Conservation (phyloP, 2,329 filamentous ascomycete genomes). For the Fusarium staphyleae region DNA sequence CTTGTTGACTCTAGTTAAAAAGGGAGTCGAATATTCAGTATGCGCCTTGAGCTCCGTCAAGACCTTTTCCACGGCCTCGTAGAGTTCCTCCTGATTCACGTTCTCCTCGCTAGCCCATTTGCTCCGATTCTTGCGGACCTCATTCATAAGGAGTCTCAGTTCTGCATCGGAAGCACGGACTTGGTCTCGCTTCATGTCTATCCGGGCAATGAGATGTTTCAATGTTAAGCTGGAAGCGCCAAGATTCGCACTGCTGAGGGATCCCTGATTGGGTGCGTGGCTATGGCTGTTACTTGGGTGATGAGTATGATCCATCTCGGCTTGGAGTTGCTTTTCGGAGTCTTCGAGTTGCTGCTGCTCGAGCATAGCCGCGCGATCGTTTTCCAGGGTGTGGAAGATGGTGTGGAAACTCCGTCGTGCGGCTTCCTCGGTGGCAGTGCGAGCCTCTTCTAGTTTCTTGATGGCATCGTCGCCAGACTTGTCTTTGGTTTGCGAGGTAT, state of each 20-base stretch:
- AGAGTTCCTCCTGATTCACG: slow-evolving; percentile 95
- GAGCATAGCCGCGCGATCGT: slow-evolving; percentile 93
- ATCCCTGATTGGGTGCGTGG: slow-evolving; percentile 76
- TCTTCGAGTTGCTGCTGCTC: slow-evolving; percentile 98
- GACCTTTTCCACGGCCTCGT: slow-evolving; percentile 96
- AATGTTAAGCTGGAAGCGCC: slow-evolving; percentile 94
- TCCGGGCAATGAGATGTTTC: slow-evolving; percentile 95
- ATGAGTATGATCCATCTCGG: slow-evolving; percentile 81
- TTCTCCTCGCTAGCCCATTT: slow-evolving; percentile 99
- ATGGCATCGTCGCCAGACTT: slow-evolving; percentile 87
- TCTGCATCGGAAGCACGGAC: slow-evolving; percentile 94
- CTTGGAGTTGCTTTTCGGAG: slow-evolving; percentile 93
- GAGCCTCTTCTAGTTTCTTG: slow-evolving; percentile 90
- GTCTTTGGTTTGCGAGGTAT: slow-evolving; percentile 58
- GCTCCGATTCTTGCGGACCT: slow-evolving; percentile 96
- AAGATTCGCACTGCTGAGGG: slow-evolving; percentile 90
- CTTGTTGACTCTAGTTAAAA: slow-evolving; percentile 93
- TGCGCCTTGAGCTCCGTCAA: slow-evolving; percentile 96
- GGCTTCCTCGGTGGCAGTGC: slow-evolving; percentile 87
- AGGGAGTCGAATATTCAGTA: slow-evolving; percentile 96
- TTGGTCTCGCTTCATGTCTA: slow-evolving; percentile 89
- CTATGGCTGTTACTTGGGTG: slow-evolving; percentile 58
- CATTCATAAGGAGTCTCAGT: slow-evolving; percentile 90
- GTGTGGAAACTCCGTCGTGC: slow-evolving; percentile 92
- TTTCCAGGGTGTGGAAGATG: slow-evolving; percentile 93